Conservation (phyloP, 768 basidiomycete species). For the Tulasnella sp. region DNA sequence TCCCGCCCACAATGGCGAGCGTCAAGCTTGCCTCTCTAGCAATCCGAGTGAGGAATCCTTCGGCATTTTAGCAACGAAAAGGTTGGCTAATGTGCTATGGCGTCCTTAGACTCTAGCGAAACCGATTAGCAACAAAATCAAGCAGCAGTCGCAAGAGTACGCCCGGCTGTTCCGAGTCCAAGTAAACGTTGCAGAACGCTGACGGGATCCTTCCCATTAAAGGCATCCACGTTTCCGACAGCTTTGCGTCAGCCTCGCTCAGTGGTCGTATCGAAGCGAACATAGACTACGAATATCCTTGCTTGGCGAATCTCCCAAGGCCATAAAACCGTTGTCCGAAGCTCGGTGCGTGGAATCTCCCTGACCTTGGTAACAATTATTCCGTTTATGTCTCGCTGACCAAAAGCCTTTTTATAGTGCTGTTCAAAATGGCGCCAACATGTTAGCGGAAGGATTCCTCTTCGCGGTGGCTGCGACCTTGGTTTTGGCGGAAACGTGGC, state of each 20-base stretch:
- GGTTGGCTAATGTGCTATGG: not conserved
- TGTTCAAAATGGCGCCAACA: slow-evolving; percentile 83
- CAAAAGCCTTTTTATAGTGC: slow-evolving; percentile 67
- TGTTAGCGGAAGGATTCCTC: slow-evolving; percentile 82
- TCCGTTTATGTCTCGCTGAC: not conserved
- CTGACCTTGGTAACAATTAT: slow-evolving; percentile 2
- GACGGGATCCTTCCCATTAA: not conserved
- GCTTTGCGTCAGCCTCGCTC: slow-evolving; percentile 73
- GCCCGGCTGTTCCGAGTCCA: slow-evolving; percentile 39
- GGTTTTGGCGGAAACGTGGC: slow-evolving; percentile 78
- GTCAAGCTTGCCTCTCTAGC: slow-evolving; percentile 74
- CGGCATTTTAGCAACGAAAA: not conserved
- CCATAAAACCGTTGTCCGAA: slow-evolving; percentile 77
- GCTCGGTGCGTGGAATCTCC: slow-evolving; percentile 55
- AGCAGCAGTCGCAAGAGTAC: slow-evolving; percentile 72
- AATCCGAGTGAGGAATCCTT: slow-evolving; percentile 60
- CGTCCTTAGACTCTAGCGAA: slow-evolving; percentile 73
- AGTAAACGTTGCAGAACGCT: not conserved
- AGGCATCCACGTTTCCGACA: slow-evolving; percentile 75
- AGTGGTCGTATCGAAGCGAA: slow-evolving; percentile 75
- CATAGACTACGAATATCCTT: slow-evolving; percentile 72
- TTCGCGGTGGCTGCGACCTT: slow-evolving; percentile 74
- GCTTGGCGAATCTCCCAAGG: slow-evolving; percentile 72
- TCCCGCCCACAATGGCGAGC: slow-evolving; percentile 58
- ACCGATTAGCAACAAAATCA: slow-evolving; percentile 71